These are phyloP conservation scores for Caloboletus firmus DNA, from an alignment of 1,284 basidiomycete species.

Conservation along the genomic window DNA sequence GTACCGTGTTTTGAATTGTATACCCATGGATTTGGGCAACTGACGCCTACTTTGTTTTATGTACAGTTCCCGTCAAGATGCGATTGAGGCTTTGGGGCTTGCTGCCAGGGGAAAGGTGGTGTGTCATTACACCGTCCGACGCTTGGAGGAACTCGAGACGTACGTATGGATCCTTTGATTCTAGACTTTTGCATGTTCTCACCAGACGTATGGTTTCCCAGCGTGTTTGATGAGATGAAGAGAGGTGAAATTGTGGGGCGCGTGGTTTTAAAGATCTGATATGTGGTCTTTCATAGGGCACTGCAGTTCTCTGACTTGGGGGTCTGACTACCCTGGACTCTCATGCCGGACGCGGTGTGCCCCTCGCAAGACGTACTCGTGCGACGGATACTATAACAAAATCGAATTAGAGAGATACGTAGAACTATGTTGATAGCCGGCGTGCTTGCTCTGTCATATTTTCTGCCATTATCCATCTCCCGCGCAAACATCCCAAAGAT, in stretches of 20 bases:
- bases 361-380: background rate
- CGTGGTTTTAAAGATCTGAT: constrained; percentile 36
- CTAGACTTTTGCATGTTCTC: background rate
- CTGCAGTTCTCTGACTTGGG: background rate
- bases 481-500: background rate
- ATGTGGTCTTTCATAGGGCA: no score
- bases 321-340: no score
- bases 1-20: constrained; percentile 7
- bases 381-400: background rate
- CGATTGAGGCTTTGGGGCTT: constrained; percentile 62
- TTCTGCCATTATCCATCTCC: background rate
- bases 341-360: no score
- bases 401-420: background rate
- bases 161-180: constrained; percentile 26
- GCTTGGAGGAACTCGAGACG: constrained; percentile 51
- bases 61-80: constrained; percentile 59
- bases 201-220: constrained; percentile 11
- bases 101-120: constrained; percentile 65
- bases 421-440: background rate
- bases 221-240: constrained; percentile 36
- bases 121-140: constrained; percentile 48
- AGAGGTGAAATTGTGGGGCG: constrained; percentile 38
- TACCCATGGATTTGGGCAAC: background rate
- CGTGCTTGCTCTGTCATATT: background rate
- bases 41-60: background rate